Base-by-base conservation (phyloP, 495 filamentous ascomycete genomes). In the Aspergillus haitiensis region DNA sequence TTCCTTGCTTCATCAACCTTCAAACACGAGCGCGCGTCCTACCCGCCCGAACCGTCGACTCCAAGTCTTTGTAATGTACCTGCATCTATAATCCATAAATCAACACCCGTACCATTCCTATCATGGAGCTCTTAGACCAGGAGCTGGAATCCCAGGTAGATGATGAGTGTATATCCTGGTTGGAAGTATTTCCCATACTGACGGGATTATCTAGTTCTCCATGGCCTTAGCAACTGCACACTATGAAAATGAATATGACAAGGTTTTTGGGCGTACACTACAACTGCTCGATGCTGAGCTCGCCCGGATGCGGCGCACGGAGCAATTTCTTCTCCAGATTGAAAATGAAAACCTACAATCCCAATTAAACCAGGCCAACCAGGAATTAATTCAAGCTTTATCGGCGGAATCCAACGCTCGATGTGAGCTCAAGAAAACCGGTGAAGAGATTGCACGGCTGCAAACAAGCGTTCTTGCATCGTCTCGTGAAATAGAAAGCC, bases 241-340 rank as follows among this genome's bases (percentile, higher is more conserved):
- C 3, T 77, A 88, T 13, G 91, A 96, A 65, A 75, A 84, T 27
- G 83, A 84, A 63, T 89, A 92, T 65, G 82, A 87, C 55, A 78
- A 78, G 47, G 79, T 77, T 59, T 67, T 80, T 44, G 80, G 82
- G 52, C 75, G 83, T 47, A 77, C 86, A 18, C 77, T 87, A 44
- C 67, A 85, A 11, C 67, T 93, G 44, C 70, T 83, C 52, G 87
- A 88, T 68, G 78, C 86, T 39, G 92, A 97, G 69, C 82, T 81
- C 53, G 75, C 79, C 27, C 84, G 92, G 9, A 75, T 84, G 59
- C 65, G 87, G 40, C 82, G 84, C 51, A 75, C 93, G 61, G 83
- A 88, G 47, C 76, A 86, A 49, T 70, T 92, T 15, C 65, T 93
- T 36, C 76, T 89, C 33, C 81, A 87, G 54, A 84, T 91, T 59